These are phyloP conservation scores for Hordeum pubiflorum DNA, from an alignment of 202 grass and related monocot species.

Conservation along the genomic window DNA sequence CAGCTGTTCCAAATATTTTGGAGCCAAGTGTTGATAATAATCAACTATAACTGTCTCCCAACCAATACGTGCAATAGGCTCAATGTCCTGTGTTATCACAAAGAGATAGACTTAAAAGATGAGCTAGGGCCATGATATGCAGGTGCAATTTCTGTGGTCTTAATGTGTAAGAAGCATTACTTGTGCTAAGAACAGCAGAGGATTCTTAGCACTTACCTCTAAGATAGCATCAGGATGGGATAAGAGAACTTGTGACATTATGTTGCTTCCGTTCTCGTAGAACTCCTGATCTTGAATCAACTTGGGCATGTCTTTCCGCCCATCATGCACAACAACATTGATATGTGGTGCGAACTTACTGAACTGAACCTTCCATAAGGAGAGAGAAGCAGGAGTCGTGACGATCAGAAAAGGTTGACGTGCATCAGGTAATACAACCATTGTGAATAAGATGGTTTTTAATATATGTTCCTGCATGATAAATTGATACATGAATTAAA, in stretches of 20 bases:
- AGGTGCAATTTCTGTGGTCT: not conserved
- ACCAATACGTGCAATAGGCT: conserved; percentile 32
- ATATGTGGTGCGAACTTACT: conserved; percentile 42
- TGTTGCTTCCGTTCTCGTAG: conserved; percentile 20
- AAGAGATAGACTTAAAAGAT: conserved; percentile 3
- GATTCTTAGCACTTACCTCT: conserved; percentile 28
- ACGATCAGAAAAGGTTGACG: conserved; percentile 53
- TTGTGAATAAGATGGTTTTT: conserved; percentile 53
- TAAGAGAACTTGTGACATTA: conserved; percentile 62
- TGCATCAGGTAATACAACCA: conserved; percentile 30
- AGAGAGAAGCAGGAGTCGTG: conserved; percentile 29
- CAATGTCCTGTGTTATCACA: conserved; percentile 46
- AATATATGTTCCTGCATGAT: conserved; percentile 47
- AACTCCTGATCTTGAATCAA: conserved; percentile 44
- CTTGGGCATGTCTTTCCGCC: conserved; percentile 32
- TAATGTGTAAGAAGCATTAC: conserved; percentile 10
- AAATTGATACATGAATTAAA: conserved; percentile 20
- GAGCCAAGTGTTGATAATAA: conserved; percentile 39
- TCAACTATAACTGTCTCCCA: conserved; percentile 72
- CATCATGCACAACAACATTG: conserved; percentile 48
- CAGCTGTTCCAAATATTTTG: conserved; percentile 36
- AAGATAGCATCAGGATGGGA: conserved; percentile 55
- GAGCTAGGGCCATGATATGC: not conserved
- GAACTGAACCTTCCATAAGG: conserved; percentile 56
- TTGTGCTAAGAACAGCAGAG: conserved; percentile 11